phyloP scores from a whole-genome alignment of 2,329 filamentous ascomycete genomes.

The Didymella pomorum region DNA sequence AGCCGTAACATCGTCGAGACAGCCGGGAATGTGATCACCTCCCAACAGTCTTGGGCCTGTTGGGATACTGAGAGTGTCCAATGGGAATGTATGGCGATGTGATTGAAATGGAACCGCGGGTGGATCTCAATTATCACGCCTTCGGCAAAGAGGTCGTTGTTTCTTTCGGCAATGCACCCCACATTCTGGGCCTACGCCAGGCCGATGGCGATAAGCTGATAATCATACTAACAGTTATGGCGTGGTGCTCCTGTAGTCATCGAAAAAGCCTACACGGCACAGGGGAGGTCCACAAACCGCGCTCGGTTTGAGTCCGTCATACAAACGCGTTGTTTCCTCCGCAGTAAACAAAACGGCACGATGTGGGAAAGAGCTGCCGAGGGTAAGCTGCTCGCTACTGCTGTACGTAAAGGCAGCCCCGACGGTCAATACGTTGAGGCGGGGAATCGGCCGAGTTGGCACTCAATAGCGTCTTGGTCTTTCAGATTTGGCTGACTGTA shows the following conservation, averaged over 20 bases:
- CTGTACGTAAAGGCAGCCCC: slow-evolving; percentile 10
- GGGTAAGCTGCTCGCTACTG: slow-evolving; percentile 21
- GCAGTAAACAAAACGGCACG: slow-evolving; percentile 16
- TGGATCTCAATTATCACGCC: neutral
- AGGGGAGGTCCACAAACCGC: slow-evolving; percentile 9
- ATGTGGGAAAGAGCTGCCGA: slow-evolving; percentile 9
- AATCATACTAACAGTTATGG: neutral
- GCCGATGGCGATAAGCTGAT: slow-evolving; percentile 13
- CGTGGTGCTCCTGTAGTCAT: neutral
- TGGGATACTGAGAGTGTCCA: slow-evolving; percentile 2
- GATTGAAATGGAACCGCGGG: neutral
- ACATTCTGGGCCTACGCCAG: slow-evolving; percentile 13
- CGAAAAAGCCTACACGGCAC: neutral
- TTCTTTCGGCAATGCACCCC: neutral
- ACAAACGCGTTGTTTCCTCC: slow-evolving; percentile 19
- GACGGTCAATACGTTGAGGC: slow-evolving; percentile 14
- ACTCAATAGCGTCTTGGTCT: neutral
- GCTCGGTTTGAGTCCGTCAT: slow-evolving; percentile 15
- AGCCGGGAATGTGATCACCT: neutral
- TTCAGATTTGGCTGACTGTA: slow-evolving; percentile 4
- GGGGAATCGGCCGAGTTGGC: slow-evolving; percentile 3
- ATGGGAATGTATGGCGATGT: slow-evolving; percentile 9
- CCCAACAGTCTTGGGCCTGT: neutral
- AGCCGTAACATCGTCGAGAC: neutral
- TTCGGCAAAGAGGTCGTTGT: neutral